Base-by-base conservation (phyloP, 2,329 filamentous ascomycete species). In the Penicillium corylophilum region DNA sequence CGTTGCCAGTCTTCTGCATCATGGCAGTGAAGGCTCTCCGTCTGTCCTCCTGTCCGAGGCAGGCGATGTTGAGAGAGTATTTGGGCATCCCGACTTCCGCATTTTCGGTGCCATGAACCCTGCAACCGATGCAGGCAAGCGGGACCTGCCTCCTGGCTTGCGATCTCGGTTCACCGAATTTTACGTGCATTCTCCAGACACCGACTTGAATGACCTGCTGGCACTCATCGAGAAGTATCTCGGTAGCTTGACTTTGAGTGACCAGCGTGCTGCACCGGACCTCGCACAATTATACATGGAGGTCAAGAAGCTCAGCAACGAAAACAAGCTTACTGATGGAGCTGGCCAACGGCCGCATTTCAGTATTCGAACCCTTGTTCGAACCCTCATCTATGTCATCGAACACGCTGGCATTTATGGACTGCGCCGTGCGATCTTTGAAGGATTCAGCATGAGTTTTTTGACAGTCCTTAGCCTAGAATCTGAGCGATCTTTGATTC, bases 41-140 rank as follows among this genome's bases (percentile, higher is more conserved):
- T 96, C 90, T 0, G 85, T 99, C 41, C 76, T 99, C 4, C 80
- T 99, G 7, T 92, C 92, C 0, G 94, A 99, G 74, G 94, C 91
- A 35, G 94, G 94, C 33, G 91, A 94, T 61, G 90, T 96, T 39
- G 90, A 97, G 70, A 84, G 92, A 58, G 86, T 99, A 31, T 81
- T 86, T 54, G 94, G 92, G 0, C 93, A 99, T 70, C 87, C 90
- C 0, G 86, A 96, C 58, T 99, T 99, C 70, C 86, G 94, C 35
- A 89, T 99, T 13, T 99, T 99, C 67, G 95, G 90, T 46, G 94
- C 95, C 24, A 99, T 99, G 94, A 99, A 99, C 66, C 94, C 94
- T 26, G 94, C 94, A 5, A 99, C 94, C 3, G 94, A 99, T 75
- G 86, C 96, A 50, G 94, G 95, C 54, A 99, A 99, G 74, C 87